These are phyloP conservation scores for Sporothrix curviconia DNA, from an alignment of 2,329 filamentous ascomycete species.

Conservation along the genomic window DNA sequence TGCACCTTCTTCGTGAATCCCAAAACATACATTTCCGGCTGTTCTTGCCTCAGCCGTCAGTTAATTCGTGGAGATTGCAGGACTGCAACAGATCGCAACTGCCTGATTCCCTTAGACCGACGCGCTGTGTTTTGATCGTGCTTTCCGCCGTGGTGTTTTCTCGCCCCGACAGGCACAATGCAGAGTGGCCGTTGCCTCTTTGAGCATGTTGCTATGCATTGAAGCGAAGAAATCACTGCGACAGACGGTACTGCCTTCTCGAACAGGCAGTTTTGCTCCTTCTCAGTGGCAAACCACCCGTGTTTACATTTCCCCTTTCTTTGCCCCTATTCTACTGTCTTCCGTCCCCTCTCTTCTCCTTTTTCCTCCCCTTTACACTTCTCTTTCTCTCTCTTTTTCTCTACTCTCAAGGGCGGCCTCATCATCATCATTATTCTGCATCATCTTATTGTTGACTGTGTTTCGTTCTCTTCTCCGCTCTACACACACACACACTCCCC, in stretches of 20 bases:
- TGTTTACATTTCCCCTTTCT: neutral
- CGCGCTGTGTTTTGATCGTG: constrained; percentile 5
- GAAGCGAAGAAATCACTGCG: neutral
- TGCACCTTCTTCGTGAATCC: neutral
- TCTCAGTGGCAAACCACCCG: neutral
- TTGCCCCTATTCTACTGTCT: neutral
- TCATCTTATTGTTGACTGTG: constrained; percentile 6
- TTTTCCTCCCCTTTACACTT: neutral
- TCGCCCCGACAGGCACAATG: too few species aligned
- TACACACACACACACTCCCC: too few species aligned
- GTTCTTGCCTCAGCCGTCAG: too few species aligned
- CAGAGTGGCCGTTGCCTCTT: too few species aligned
- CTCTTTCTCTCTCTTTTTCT: neutral
- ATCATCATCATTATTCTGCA: constrained; percentile 13
- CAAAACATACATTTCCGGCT: too few species aligned
- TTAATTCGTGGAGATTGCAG: too few species aligned
- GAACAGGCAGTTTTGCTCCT: neutral
- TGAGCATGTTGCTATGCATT: too few species aligned
- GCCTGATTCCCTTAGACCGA: neutral
- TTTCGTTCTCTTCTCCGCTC: neutral
- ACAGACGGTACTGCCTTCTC: neutral
- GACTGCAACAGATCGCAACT: neutral
- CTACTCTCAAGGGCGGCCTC: constrained; percentile 11
- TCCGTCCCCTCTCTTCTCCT: neutral
- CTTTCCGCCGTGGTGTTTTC: neutral